Evolutionary conservation across 2,329 filamentous ascomycete species (phyloP).

Genomic region (Ceratocystis papillata): DNA sequence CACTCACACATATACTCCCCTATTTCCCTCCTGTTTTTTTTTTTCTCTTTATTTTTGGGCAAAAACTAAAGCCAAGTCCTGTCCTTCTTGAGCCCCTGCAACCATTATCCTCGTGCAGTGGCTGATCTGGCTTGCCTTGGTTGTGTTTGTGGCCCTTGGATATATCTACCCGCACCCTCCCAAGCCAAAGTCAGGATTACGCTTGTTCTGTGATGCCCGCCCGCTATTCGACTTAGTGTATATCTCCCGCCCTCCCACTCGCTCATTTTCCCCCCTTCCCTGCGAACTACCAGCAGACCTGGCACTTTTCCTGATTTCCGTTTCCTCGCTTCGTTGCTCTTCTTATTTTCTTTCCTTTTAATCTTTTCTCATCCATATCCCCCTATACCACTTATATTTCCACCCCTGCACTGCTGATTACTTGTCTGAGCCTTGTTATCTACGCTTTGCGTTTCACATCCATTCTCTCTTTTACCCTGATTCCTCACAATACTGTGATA

Average conservation of each 20-base stretch:
- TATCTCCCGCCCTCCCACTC: slow-evolving; percentile 9
- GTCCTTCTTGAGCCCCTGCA: background rate
- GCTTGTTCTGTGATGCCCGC: slow-evolving; percentile 15
- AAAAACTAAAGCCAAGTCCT: background rate
- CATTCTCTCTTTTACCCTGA: background rate
- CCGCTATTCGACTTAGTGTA: slow-evolving; percentile 15
- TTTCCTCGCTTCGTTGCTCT: background rate
- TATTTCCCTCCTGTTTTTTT: background rate
- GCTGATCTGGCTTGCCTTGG: background rate
- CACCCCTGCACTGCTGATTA: background rate
- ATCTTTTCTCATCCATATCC: slow-evolving; percentile 1
- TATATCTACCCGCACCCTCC: background rate
- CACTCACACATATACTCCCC: background rate
- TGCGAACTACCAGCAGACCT: slow-evolving; percentile 4
- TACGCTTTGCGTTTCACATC: slow-evolving; percentile 1
- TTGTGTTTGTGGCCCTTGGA: background rate
- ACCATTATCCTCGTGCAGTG: slow-evolving; percentile 4
- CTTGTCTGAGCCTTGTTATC: slow-evolving; percentile 1
- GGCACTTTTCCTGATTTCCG: slow-evolving; percentile 10
- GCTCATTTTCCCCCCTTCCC: slow-evolving; percentile 9
- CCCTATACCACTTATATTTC: slow-evolving; percentile 5
- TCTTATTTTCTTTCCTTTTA: slow-evolving; percentile 6
- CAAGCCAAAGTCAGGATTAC: slow-evolving; percentile 8
- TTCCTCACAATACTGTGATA: slow-evolving; percentile 1
- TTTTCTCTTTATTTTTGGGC: background rate